Base-by-base conservation (phyloP, 805 yeast genomes). In the Lipomyces starkeyi region DNA sequence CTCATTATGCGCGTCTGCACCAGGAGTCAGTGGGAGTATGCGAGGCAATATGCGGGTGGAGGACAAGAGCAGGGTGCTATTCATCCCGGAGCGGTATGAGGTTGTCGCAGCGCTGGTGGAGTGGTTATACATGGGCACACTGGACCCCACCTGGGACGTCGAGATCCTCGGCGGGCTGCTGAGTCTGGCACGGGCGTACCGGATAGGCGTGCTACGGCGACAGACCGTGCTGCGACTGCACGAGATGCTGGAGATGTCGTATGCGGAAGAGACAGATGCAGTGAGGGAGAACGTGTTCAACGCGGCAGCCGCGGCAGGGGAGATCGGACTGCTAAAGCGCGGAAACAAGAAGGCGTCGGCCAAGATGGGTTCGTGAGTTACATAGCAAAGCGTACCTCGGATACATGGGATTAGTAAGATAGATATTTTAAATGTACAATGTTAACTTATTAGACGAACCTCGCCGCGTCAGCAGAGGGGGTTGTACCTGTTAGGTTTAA, bases 41-140 rank as follows among this genome's bases (percentile, higher is more conserved):
- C 27, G n/a, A 14, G 17, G 59, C 11, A 25, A 40, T 22, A 20
- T 27, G 53, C 54, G 47, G 5, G 61, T 55, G 22, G 56, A 49
- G 9, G 25, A 58, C 14, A 59, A 56, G 55, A 61, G 63, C 27
- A 43, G 68, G 14, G 61, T 58, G 25, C 59, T 67, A 29, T 64
- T 64, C n/a, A 59, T 68, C 4, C 71, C 71, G 7, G 71, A 62
- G 60, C 66, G 71, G 20, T 57, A 49, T 47, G 58, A 55, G 53
- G 47, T 65, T 11, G 65, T 65, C 7, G 47, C 29, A 13, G 64
- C 59, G 7, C 56, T 68, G 5, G 71, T 65, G 37, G 55, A 29
- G 22, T 68, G 71, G 71, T 29, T 65, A 7, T 68, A 68, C 53
- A 67, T 68, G 11, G 68, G 63, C n/a, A 29, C 35, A 20, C n/a